These are phyloP conservation scores for Pythium periplocum DNA, from an alignment of 352 stramenopile species.

Conservation along the genomic window DNA sequence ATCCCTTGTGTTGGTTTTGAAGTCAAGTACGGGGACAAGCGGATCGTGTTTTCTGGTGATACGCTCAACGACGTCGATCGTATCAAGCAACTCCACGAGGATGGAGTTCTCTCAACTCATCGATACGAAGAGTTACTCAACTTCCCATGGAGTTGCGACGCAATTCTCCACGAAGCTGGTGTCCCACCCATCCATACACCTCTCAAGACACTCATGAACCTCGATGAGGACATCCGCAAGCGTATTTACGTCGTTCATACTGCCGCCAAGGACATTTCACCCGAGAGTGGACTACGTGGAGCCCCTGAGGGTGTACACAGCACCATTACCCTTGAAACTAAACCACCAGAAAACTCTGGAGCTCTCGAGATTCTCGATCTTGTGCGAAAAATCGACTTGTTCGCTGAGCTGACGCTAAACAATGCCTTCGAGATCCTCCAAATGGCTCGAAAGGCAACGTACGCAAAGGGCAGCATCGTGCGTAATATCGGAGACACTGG, in stretches of 20 bases:
- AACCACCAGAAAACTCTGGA: slow-evolving; percentile 67
- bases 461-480: slow-evolving; percentile 46
- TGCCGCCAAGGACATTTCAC: slow-evolving; percentile 75
- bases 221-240: slow-evolving; percentile 88
- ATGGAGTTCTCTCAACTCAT: slow-evolving; percentile 84
- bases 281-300: slow-evolving; percentile 73
- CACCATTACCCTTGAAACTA: slow-evolving; percentile 77
- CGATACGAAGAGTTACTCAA: slow-evolving; percentile 90
- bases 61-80: slow-evolving; percentile 94
- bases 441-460: slow-evolving; percentile 69
- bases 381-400: slow-evolving; percentile 81
- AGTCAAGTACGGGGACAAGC: slow-evolving; percentile 89
- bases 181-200: slow-evolving; percentile 95
- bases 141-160: slow-evolving; percentile 92
- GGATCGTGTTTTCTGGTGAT: slow-evolving; percentile 95
- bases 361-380: slow-evolving; percentile 83
- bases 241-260: slow-evolving; percentile 94
- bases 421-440: slow-evolving; percentile 86
- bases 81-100: slow-evolving; percentile 66
- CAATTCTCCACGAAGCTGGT: slow-evolving; percentile 93
- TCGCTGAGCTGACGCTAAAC: slow-evolving; percentile 73
- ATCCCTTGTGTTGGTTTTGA: slow-evolving; percentile 96
- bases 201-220: slow-evolving; percentile 88
- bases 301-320: slow-evolving; percentile 88
- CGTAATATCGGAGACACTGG: slow-evolving; percentile 42